Evolutionary conservation across 73 alveolate species (phyloP), one percentile per base, ranked within the genome.

Genomic region (Paramecium sexaurelia): DNA sequence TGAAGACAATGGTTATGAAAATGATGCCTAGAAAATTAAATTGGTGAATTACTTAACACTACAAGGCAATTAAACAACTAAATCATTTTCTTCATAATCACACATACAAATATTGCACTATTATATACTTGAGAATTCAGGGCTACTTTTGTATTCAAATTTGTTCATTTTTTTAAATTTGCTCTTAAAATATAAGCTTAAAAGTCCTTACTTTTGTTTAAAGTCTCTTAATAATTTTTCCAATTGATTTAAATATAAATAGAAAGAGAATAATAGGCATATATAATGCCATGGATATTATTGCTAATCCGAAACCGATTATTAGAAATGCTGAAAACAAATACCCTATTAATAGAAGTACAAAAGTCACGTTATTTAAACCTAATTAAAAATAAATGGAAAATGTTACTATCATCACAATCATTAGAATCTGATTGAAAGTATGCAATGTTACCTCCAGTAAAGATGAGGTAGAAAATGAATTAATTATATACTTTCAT

Each of bases 271-370:
- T 69, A 19, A 69, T 35, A 11, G 57, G 56, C 56, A 69, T 27
- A 29, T 68, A 68, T 27, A 68, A 36, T 22, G 85, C 85, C 85
- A 68, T 68, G 0, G 85, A 68, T 27, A 68, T 29, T 3, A 69
- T 69, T 8, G 85, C 56, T 32, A 69, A 29, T 8, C 56, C 57
- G 32, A 69, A 69, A 7, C 85, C 57, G 32, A 68, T 32, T 8
- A 68, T 68, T 5, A 68, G 55, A 36, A 29, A 69, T 32, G 85
- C 85, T 32, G 85, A 69, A 69, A 69, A 69, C 47, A 69, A 35
- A 3, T 69, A 69, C 5, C 85, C 85, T 1, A 69, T 69, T 9
- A 69, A 33, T 9, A 69, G 32, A 2, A 29, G 32, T 29, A 29
- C 33, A 69, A 69, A 69, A 13, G 85, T 69, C 32, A 69, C 85